phyloP scores from a whole-genome alignment of 305 asterid species.

The Andrographis paniculata region DNA sequence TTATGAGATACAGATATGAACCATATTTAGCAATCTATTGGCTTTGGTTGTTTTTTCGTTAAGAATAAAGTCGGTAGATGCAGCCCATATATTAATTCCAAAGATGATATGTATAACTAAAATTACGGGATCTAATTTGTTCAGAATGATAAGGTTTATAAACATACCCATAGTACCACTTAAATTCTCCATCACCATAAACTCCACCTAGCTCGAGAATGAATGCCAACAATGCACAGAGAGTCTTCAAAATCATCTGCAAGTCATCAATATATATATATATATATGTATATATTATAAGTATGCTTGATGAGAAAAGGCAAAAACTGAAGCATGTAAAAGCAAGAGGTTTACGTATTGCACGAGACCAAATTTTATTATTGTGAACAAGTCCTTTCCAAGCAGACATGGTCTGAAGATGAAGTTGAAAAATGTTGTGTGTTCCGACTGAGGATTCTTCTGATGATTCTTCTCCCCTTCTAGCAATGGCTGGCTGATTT shows the following conservation, averaged over 20 bases:
- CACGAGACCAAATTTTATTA: conserved; percentile 80
- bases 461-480: conserved; percentile 31
- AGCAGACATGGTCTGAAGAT: conserved; percentile 45
- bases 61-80: background rate
- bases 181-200: conserved; percentile 86
- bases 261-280: background rate
- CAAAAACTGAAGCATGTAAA: background rate
- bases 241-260: conserved; percentile 92
- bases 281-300: too few species aligned
- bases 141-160: too few species aligned
- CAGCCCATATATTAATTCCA: too few species aligned
- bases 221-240: conserved; percentile 70
- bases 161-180: conserved; percentile 84
- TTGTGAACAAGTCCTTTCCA: conserved; percentile 58
- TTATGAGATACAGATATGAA: too few species aligned
- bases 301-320: background rate
- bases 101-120: too few species aligned
- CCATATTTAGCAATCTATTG: too few species aligned
- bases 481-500: conserved; percentile 54
- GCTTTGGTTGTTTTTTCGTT: too few species aligned
- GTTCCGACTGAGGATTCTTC: conserved; percentile 21
- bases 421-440: conserved; percentile 40
- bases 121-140: too few species aligned
- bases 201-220: conserved; percentile 70
- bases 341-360: conserved; percentile 52